phyloP scores from a whole-genome alignment of 2,329 filamentous ascomycete genomes.

The Fusarium miscanthi region DNA sequence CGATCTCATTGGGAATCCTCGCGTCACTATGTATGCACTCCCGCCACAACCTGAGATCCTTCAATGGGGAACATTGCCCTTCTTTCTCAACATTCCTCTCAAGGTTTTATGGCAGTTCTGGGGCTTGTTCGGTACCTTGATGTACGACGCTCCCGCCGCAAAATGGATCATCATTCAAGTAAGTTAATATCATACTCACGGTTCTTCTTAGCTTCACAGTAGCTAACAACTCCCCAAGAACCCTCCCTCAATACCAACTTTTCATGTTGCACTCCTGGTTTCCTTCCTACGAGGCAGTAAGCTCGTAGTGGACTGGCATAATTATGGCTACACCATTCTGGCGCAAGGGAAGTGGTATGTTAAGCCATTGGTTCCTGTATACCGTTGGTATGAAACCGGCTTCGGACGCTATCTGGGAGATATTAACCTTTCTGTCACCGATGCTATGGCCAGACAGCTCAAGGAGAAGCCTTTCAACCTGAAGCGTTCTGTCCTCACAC shows the following conservation, averaged over 20 bases:
- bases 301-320: conserved; percentile 97
- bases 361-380: conserved; percentile 82
- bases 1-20: conserved; percentile 74
- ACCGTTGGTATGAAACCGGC: conserved; percentile 79
- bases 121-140: conserved; percentile 76
- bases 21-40: conserved; percentile 78
- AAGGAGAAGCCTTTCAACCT: conserved; percentile 72
- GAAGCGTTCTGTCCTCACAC: conserved; percentile 71
- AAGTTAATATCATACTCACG: conserved; percentile 21
- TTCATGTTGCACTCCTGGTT: conserved; percentile 78
- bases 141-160: conserved; percentile 78
- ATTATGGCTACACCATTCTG: conserved; percentile 96
- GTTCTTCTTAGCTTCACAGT: background rate
- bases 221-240: conserved; percentile 66
- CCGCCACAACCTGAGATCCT: conserved; percentile 73
- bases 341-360: conserved; percentile 65
- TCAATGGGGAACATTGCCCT: conserved; percentile 76
- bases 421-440: conserved; percentile 87
- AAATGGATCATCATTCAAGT: conserved; percentile 89
- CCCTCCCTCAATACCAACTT: conserved; percentile 91
- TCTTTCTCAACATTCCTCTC: conserved; percentile 80
- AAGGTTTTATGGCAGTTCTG: conserved; percentile 88
- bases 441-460: conserved; percentile 85
- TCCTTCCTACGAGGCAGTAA: conserved; percentile 82
- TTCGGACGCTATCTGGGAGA: conserved; percentile 75